Evolutionary conservation across 108 stramenopile genomes (phyloP), one percentile per base, ranked within the genome.

Genomic region (Chaetoceros tenuissimus): DNA sequence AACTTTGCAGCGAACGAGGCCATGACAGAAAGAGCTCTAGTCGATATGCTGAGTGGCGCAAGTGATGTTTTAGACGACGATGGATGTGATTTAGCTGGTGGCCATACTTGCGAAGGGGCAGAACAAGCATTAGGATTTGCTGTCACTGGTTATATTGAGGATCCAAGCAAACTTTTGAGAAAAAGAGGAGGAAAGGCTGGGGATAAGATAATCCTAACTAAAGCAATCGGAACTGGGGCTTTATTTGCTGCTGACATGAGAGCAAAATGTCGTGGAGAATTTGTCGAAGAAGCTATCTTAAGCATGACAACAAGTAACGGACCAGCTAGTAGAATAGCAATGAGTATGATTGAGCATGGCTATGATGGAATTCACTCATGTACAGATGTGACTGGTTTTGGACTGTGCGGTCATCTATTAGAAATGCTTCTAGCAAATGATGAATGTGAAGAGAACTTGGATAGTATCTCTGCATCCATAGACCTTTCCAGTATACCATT

Each of bases 321-420:
- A 23, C 18, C 18, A 17, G 66, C 66, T 5, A 67, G 66, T 28
- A 5, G 57, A 43, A 24, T 67, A 2, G 66, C 66, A 5, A 55
- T 28, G 57, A 44, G 72, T 66, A 3, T 51, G 69, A 1, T 76
- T 69, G 3, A 81, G 50, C 0, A 81, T 72, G 20, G 73, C 68
- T 47, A 69, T 76, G 19, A 10, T n/a, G 62, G 62, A 19, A 50
- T 63, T 21, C 52, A 48, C 18, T 19, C 62, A 7, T 63, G 62
- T 48, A 85, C 84, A 24, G 84, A 85, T 51, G 75, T 82, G 16
- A 85, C 84, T 22, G 84, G 84, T 34, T 85, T 85, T 53, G 84
- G 84, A 8, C 46, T 85, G 18, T 20, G 71, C 24, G 84, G 84
- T 8, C 84, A 85, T 43, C 64, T 82, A 28, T 50, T 61, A 8